These are phyloP conservation scores for Claviceps quebecensis DNA, from an alignment of 2,329 filamentous ascomycete species.

Conservation along the genomic window DNA sequence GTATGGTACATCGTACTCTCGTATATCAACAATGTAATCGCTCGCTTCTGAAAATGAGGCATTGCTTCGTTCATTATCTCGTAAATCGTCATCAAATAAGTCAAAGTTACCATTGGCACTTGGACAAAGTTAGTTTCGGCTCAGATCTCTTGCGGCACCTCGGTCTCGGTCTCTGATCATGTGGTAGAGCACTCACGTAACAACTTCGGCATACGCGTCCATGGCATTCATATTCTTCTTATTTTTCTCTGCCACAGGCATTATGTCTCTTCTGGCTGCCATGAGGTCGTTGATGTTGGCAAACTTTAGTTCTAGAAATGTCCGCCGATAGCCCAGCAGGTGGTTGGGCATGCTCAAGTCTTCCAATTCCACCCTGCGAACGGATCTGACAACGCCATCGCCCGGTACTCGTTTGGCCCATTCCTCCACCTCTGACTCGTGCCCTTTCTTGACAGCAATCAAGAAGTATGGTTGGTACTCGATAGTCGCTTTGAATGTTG, in stretches of 20 bases:
- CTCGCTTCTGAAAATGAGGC: slow-evolving; percentile 71
- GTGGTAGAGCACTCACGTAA: slow-evolving; percentile 44
- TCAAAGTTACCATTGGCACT: slow-evolving; percentile 71
- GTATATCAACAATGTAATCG: slow-evolving; percentile 95
- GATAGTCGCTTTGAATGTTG: slow-evolving; percentile 88
- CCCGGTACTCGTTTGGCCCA: slow-evolving; percentile 69
- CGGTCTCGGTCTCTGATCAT: background rate
- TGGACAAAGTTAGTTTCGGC: slow-evolving; percentile 7
- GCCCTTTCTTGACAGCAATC: slow-evolving; percentile 74
- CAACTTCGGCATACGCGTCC: slow-evolving; percentile 96
- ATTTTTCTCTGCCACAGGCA: slow-evolving; percentile 90
- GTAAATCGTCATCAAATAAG: slow-evolving; percentile 83
- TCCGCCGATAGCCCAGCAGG: slow-evolving; percentile 76
- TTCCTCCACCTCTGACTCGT: slow-evolving; percentile 89
- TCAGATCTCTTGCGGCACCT: no score
- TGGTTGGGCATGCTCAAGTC: slow-evolving; percentile 94
- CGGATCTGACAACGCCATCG: slow-evolving; percentile 68
- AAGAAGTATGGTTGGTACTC: slow-evolving; percentile 97
- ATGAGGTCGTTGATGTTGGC: slow-evolving; percentile 77
- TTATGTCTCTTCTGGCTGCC: slow-evolving; percentile 68
- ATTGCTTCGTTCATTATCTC: slow-evolving; percentile 68
- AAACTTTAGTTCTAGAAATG: slow-evolving; percentile 77
- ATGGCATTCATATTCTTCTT: slow-evolving; percentile 92
- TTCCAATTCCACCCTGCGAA: slow-evolving; percentile 75
- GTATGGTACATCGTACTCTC: slow-evolving; percentile 98